phyloP scores from a whole-genome alignment of 1,284 basidiomycete species.

The Moniliophthora roreri region DNA sequence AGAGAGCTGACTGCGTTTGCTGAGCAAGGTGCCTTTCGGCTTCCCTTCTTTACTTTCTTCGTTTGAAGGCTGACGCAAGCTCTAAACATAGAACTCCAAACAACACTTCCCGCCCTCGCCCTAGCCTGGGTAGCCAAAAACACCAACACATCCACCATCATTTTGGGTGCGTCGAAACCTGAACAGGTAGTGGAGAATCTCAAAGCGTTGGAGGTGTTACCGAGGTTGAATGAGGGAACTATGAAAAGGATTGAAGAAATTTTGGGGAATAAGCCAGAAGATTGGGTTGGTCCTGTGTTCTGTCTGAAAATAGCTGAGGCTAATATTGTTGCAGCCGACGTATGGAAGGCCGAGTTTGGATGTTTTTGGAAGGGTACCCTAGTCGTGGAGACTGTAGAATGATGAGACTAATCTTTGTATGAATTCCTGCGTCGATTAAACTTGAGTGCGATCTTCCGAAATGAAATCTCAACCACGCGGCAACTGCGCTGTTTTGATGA shows the following conservation, averaged over 20 bases:
- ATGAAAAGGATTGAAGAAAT: constrained; percentile 59
- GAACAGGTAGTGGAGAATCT: constrained; percentile 59
- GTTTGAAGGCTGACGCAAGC: neutral
- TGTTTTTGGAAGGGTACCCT: too few relatives aligned
- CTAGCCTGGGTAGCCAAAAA: constrained; percentile 72
- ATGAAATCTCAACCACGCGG: too few relatives aligned
- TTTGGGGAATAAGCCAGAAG: constrained; percentile 41
- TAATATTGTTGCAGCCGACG: too few relatives aligned
- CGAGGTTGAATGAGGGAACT: constrained; percentile 59
- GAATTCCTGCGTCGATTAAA: too few relatives aligned
- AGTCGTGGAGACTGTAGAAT: too few relatives aligned
- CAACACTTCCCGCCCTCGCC: constrained; percentile 35
- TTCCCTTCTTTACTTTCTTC: neutral
- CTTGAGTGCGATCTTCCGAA: too few relatives aligned
- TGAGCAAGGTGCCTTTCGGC: constrained; percentile 38
- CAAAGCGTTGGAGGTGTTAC: constrained; percentile 63
- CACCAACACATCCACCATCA: constrained; percentile 58
- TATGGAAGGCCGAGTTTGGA: too few relatives aligned
- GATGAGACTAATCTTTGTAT: too few relatives aligned
- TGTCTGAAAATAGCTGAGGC: too few relatives aligned
- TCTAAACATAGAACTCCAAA: constrained; percentile 29
- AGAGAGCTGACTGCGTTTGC: constrained; percentile 67
- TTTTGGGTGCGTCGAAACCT: constrained; percentile 57
- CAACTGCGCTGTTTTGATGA: too few relatives aligned
- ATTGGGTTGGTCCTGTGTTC: constrained; percentile 24